Base-by-base conservation (phyloP, 495 filamentous ascomycete genomes). In the Hyaloscypha hepaticicola region DNA sequence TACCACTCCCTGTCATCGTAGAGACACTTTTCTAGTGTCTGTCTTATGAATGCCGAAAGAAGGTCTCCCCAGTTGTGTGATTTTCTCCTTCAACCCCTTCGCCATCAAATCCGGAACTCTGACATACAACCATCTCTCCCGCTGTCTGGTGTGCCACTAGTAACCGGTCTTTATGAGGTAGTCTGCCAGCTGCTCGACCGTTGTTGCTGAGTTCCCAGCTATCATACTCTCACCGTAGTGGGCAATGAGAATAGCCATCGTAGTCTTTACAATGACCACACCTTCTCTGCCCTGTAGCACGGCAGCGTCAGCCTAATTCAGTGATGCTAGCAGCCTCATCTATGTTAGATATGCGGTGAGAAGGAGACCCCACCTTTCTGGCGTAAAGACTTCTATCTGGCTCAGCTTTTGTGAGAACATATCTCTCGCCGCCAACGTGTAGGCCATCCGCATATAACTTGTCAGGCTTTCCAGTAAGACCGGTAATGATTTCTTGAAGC, bases 311-410 rank as follows among this genome's bases (percentile, higher is more conserved):
- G 38, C 38, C 38, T 16, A 16, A 1, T 11, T 19, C 38, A 45
- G 12, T 33, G 31, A 33, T 33, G 31, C 31, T 33, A 12, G 12
- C 31, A 33, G 31, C 6, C 12, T 33, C 31, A 33, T 33, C 31
- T n/a, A 1, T 11, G 61, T 12, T 24, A 41, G 33, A n/a, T 9
- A 34, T 21, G 34, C 57, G 61, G 50, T 31, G 21, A 8, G 51
- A 63, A 53, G 21, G 49, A 48, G 0, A 50, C 70, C 80, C 34
- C 80, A 97, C 94, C 85, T 93, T 85, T 82, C 91, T 91, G 66
- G 83, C 90, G 77, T 96, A 96, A 66, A 97, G 74, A 79, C 86
- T 89, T 76, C 87, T 79, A 11, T 90, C 91, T 61, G 91, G 91
- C 61, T 92, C 64, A 52, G 87, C 83, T 65, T 85, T 87, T 76